Percentiles rank a stretch among this genome's conserved stretches.
Conservation (phyloP, 2,329 filamentous ascomycete species). For the Trichoderma pleuroti region DNA sequence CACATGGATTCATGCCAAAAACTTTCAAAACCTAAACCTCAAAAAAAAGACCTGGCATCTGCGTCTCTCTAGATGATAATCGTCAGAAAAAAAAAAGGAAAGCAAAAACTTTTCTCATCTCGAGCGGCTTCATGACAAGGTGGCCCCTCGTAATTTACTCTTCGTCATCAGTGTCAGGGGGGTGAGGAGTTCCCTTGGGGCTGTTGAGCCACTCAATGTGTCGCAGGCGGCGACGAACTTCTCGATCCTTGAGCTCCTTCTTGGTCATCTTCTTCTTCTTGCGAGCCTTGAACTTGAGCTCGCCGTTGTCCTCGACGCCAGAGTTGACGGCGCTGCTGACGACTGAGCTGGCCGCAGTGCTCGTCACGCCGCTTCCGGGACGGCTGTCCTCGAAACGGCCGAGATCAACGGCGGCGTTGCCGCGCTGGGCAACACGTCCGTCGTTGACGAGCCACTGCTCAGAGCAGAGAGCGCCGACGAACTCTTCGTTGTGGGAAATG, state of each 20-base stretch:
- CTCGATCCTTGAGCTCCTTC: slow-evolving; percentile 90
- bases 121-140: not conserved
- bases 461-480: slow-evolving; percentile 89
- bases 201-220: slow-evolving; percentile 84
- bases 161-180: slow-evolving; percentile 75
- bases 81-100: not conserved
- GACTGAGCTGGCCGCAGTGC: slow-evolving; percentile 53
- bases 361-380: slow-evolving; percentile 55
- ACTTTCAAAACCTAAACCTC: not conserved
- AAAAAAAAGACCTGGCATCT: not conserved
- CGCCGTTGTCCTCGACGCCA: slow-evolving; percentile 75
- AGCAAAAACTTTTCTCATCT: not conserved
- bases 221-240: slow-evolving; percentile 79
- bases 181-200: slow-evolving; percentile 78
- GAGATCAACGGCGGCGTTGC: slow-evolving; percentile 66
- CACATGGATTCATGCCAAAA: not conserved
- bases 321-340: slow-evolving; percentile 64
- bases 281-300: slow-evolving; percentile 80
- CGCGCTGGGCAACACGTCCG: slow-evolving; percentile 81
- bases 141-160: not conserved
- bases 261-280: slow-evolving; percentile 99
- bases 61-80: not conserved
- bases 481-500: slow-evolving; percentile 99
- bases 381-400: slow-evolving; percentile 86
- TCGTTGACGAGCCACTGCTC: slow-evolving; percentile 96